A percentile compares a stretch with the other conserved stretches of the same genome.
These are phyloP conservation scores for Taphrina flavorubra DNA, from an alignment of 1,139 yeast genomes.

Conservation along the genomic window DNA sequence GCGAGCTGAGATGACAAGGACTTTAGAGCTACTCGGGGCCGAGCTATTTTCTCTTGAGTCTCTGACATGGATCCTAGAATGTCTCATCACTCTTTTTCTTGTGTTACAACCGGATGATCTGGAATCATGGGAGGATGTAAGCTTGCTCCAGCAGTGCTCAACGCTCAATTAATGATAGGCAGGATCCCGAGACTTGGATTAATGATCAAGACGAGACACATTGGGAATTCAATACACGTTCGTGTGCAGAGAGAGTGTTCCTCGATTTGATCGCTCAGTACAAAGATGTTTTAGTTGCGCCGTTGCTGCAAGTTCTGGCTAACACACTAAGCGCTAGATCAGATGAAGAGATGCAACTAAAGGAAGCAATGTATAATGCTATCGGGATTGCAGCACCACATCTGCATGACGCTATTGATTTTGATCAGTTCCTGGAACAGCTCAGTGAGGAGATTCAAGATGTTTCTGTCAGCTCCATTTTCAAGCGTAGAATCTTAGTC, in stretches of 20 bases:
- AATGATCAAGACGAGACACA: slow-evolving; percentile 76
- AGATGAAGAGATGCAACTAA: slow-evolving; percentile 56
- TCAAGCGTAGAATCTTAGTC: slow-evolving; percentile 76
- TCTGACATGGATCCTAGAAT: slow-evolving; percentile 65
- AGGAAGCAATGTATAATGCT: slow-evolving; percentile 80
- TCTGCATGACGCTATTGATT: slow-evolving; percentile 67
- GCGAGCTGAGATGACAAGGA: slow-evolving; percentile 61
- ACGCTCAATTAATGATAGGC: neutral
- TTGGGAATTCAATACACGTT: slow-evolving; percentile 84
- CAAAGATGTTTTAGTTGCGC: slow-evolving; percentile 65
- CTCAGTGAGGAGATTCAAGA: slow-evolving; percentile 59
- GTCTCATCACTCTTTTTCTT: slow-evolving; percentile 74
- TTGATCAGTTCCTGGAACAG: slow-evolving; percentile 64
- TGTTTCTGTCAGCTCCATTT: slow-evolving; percentile 53
- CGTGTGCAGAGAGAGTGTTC: slow-evolving; percentile 85
- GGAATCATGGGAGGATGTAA: slow-evolving; percentile 68
- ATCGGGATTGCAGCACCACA: slow-evolving; percentile 77
- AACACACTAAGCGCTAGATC: slow-evolving; percentile 47
- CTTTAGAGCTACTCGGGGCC: slow-evolving; percentile 60
- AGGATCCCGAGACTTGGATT: slow-evolving; percentile 91
- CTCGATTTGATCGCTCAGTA: slow-evolving; percentile 73
- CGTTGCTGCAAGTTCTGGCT: slow-evolving; percentile 66
- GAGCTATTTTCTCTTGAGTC: slow-evolving; percentile 66
- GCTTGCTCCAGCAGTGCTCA: neutral
- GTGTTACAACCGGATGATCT: slow-evolving; percentile 74